These are phyloP conservation scores for Cryptococcus jaspeensis DNA, from an alignment of 1,284 basidiomycete genomes.

Conservation along the genomic window DNA sequence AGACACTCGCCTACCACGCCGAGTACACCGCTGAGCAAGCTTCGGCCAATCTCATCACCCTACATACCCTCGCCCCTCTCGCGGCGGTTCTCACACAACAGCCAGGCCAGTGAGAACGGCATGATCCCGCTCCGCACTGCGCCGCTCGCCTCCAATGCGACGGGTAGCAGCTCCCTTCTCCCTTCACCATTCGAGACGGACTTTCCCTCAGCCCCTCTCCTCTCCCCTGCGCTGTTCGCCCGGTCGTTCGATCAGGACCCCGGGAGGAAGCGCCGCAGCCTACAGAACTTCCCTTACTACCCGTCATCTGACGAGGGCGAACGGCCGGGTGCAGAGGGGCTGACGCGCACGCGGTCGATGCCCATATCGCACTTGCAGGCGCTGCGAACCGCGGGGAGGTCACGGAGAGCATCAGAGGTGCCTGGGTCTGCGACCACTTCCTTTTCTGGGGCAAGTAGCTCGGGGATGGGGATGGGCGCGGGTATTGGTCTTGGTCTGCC, in stretches of 20 bases:
- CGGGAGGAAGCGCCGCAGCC: conserved; percentile 30
- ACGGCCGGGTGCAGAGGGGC: not conserved
- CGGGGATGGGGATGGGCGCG: conserved; percentile 1
- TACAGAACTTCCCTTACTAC: conserved; percentile 41
- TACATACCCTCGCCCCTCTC: conserved; percentile 15
- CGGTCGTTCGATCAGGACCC: conserved; percentile 7
- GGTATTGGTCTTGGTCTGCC: conserved; percentile 6
- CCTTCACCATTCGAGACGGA: conserved; percentile 7
- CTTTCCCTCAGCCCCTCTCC: conserved; percentile 6
- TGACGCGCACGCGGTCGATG: conserved; percentile 24
- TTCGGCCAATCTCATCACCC: conserved; percentile 4
- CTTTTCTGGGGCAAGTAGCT: not conserved
- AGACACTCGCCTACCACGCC: conserved; percentile 6
- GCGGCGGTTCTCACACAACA: conserved; percentile 2
- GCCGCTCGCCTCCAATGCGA: conserved; percentile 6
- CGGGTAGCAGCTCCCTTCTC: conserved; percentile 6
- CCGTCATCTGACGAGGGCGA: conserved; percentile 16
- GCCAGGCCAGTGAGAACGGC: not conserved
- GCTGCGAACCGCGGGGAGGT: conserved; percentile 16
- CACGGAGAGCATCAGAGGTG: conserved; percentile 17
- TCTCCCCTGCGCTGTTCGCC: conserved; percentile 4
- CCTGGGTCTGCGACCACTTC: not conserved
- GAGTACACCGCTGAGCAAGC: conserved; percentile 1
- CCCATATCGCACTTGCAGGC: conserved; percentile 30
- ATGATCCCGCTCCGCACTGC: conserved; percentile 14